Evolutionary conservation across 306 rosid genomes (phyloP).

Genomic region (Vigna reflexopilosa): DNA sequence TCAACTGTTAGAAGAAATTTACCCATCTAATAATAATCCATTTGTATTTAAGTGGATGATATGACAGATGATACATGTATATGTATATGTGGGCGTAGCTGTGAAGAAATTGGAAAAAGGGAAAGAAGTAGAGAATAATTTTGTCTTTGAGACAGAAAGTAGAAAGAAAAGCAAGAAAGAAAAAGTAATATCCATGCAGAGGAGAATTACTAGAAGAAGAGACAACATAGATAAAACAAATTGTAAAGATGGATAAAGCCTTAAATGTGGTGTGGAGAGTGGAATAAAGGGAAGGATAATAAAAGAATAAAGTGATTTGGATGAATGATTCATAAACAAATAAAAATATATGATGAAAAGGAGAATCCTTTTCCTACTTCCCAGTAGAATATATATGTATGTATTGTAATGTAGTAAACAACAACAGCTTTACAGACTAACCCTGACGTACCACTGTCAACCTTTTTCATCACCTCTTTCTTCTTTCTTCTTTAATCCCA

Average conservation of each 20-base stretch:
- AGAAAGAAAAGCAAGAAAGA: conserved; percentile 50
- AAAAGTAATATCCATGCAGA: conserved; percentile 51
- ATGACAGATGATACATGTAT: no score
- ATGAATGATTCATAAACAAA: conserved; percentile 1
- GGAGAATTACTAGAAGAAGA: conserved; percentile 58
- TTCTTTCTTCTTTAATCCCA: no score
- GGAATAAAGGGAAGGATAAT: conserved; percentile 72
- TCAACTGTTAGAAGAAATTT: no score
- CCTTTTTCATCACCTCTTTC: conserved; percentile 16
- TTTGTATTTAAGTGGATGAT: neutral
- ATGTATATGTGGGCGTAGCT: no score
- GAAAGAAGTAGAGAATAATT: conserved; percentile 46
- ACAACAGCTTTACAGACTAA: conserved; percentile 46
- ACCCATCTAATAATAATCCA: neutral
- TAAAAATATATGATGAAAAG: conserved; percentile 39
- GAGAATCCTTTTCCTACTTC: conserved; percentile 48
- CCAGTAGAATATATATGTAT: conserved; percentile 32
- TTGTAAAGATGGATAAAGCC: conserved; percentile 64
- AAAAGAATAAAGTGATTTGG: conserved; percentile 68
- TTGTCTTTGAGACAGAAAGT: conserved; percentile 44
- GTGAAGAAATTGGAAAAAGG: conserved; percentile 14
- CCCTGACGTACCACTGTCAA: conserved; percentile 42
- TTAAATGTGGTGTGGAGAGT: conserved; percentile 52
- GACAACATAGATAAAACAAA: conserved; percentile 67
- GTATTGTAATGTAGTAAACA: no score